Conservation (phyloP, 2,329 filamentous ascomycete species). For the Domatiomyces globalis region DNA sequence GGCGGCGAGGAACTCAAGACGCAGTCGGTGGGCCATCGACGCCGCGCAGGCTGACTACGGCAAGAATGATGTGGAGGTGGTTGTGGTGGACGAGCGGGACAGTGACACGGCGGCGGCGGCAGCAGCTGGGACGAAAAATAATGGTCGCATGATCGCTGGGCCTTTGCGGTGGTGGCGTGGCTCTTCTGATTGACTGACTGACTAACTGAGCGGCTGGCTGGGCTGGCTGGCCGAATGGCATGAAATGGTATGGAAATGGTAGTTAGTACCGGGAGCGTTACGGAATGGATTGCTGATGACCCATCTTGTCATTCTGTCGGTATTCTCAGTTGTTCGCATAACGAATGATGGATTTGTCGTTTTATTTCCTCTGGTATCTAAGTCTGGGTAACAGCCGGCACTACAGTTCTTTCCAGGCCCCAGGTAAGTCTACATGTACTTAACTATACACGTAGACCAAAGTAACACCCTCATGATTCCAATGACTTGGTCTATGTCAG, state of each 20-base stretch:
- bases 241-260: not conserved
- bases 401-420: not conserved
- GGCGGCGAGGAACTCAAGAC: not conserved
- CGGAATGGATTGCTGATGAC: no score
- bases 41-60: not conserved
- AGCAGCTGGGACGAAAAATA: no score
- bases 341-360: not conserved
- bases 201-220: not conserved
- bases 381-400: not conserved
- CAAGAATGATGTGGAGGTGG: not conserved
- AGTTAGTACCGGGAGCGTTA: not conserved
- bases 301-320: no score
- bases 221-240: not conserved
- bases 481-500: not conserved
- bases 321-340: no score
- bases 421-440: not conserved
- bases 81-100: not conserved
- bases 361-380: not conserved
- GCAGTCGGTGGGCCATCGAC: not conserved
- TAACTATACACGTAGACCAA: no score
- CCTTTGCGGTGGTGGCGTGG: not conserved
- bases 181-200: not conserved
- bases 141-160: no score
- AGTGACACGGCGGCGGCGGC: not conserved
- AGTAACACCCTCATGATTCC: not conserved